phyloP scores from a whole-genome alignment of 2,329 filamentous ascomycete genomes.

The Talaromyces sp. region DNA sequence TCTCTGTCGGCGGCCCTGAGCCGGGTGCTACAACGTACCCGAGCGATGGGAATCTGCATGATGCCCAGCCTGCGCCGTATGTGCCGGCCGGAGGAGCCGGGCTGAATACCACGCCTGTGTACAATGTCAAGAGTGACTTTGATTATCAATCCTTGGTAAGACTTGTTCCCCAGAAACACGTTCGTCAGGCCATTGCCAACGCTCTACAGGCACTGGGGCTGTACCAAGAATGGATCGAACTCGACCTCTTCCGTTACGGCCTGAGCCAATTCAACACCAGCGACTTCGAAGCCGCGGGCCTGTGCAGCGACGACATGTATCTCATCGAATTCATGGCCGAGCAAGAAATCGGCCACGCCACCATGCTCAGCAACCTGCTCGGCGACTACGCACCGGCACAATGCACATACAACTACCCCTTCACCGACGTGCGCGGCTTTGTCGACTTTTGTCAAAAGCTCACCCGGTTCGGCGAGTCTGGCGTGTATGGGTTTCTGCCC shows the following conservation, averaged over 20 bases:
- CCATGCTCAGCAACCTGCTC: conserved; percentile 71
- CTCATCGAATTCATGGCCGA: conserved; percentile 72
- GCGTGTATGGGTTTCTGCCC: conserved; percentile 74
- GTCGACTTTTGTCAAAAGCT: conserved; percentile 81
- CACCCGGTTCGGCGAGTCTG: conserved; percentile 74
- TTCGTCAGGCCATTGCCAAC: neutral
- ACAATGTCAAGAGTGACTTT: conserved; percentile 74
- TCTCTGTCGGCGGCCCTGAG: conserved; percentile 54
- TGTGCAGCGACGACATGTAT: conserved; percentile 63
- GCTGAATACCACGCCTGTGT: conserved; percentile 69
- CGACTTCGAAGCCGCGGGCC: conserved; percentile 64
- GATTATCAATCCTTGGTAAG: conserved; percentile 67
- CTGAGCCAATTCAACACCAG: conserved; percentile 62
- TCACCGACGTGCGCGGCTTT: conserved; percentile 66
- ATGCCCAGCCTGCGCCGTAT: conserved; percentile 66
- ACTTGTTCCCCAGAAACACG: conserved; percentile 5
- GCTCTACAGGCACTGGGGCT: conserved; percentile 54
- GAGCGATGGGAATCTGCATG: conserved; percentile 62
- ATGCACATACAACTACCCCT: conserved; percentile 79
- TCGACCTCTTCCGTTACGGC: conserved; percentile 75
- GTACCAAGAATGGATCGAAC: conserved; percentile 80
- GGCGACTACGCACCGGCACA: conserved; percentile 63
- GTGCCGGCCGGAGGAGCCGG: conserved; percentile 67
- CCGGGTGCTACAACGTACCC: conserved; percentile 65
- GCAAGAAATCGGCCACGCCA: conserved; percentile 74